These are phyloP conservation scores for Mercurialis annua DNA, from an alignment of 345 rosid genomes.

Conservation along the genomic window DNA sequence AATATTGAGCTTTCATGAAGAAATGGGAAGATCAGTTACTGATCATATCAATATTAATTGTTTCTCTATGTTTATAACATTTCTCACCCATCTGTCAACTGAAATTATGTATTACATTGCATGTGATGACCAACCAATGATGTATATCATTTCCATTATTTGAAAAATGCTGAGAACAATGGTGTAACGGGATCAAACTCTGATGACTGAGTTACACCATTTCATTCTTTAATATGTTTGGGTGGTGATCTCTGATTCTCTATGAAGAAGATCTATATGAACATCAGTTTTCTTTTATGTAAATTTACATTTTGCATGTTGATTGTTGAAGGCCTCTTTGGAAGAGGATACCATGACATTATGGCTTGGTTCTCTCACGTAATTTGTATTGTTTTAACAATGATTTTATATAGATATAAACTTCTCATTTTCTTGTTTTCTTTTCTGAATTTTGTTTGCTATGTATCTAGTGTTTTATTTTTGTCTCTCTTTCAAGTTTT, in stretches of 20 bases:
- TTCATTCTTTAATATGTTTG: too few relatives aligned
- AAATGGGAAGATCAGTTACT: too few relatives aligned
- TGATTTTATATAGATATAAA: background rate
- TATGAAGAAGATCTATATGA: background rate
- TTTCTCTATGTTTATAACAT: too few relatives aligned
- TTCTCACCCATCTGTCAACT: too few relatives aligned
- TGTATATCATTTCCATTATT: too few relatives aligned
- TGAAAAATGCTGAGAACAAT: too few relatives aligned
- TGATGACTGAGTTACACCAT: too few relatives aligned
- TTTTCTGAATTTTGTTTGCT: background rate
- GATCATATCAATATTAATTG: too few relatives aligned
- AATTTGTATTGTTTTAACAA: background rate
- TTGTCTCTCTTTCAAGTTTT: background rate
- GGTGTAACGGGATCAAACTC: too few relatives aligned
- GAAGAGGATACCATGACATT: background rate
- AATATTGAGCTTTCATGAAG: too few relatives aligned
- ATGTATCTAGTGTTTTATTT: background rate
- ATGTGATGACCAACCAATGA: too few relatives aligned
- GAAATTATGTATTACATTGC: too few relatives aligned
- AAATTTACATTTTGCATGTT: background rate
- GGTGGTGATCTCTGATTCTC: background rate
- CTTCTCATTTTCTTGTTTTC: background rate
- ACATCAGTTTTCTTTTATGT: background rate
- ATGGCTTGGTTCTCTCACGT: background rate
- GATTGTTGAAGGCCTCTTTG: background rate